Conservation (phyloP, 345 rosid genomes). For the Gossypioides kirkii region DNA sequence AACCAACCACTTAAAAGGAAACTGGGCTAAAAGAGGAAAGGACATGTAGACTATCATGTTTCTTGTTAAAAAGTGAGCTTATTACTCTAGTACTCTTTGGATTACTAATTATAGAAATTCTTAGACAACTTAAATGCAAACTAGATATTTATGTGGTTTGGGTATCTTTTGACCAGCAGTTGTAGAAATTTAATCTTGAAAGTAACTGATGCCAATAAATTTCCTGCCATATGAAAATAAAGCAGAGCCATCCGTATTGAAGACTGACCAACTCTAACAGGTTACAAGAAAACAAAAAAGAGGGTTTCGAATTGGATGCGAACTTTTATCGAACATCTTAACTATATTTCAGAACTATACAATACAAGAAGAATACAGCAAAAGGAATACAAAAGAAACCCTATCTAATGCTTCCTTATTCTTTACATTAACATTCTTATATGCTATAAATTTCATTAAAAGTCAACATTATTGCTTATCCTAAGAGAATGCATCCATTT, state of each 20-base stretch:
- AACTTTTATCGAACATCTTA: constrained; percentile 8
- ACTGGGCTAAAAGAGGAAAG: not conserved
- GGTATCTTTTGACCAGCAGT: constrained; percentile 6
- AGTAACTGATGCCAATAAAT: not conserved
- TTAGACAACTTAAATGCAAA: not conserved
- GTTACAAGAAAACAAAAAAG: not conserved
- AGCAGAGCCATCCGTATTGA: not conserved
- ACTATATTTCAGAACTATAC: not conserved
- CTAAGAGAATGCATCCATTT: not conserved
- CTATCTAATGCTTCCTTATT: not conserved
- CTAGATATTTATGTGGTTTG: not conserved
- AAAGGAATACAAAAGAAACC: not conserved
- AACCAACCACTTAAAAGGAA: not conserved
- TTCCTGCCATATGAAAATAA: not conserved
- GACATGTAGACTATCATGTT: not conserved
- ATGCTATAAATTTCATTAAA: not conserved
- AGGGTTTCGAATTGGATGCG: constrained; percentile 1
- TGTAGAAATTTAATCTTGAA: not conserved
- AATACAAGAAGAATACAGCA: not conserved
- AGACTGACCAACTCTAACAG: not conserved
- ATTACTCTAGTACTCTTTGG: not conserved
- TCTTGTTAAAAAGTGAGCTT: not conserved
- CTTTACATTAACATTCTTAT: constrained; percentile 1
- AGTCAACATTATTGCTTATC: not conserved
- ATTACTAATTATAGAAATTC: not conserved